phyloP scores from a whole-genome alignment of 805 yeast species.

The Candida awuae region DNA sequence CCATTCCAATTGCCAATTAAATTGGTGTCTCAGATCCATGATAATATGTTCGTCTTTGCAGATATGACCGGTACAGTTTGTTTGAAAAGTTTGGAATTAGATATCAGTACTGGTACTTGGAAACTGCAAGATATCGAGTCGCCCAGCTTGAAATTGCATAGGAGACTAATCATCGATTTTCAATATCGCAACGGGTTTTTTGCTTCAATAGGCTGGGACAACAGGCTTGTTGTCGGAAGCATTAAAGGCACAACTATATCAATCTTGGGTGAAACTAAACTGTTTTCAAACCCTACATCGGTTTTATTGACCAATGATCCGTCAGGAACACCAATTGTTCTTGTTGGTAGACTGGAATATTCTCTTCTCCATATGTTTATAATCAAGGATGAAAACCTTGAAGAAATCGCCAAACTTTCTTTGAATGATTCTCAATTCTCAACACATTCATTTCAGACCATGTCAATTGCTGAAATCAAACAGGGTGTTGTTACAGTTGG shows the following conservation, averaged over 20 bases:
- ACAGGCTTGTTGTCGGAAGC: slow-evolving; percentile 31
- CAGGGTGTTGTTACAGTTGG: slow-evolving; percentile 45
- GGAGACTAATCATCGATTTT: slow-evolving; percentile 23
- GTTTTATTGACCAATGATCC: slow-evolving; percentile 28
- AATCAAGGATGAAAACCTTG: slow-evolving; percentile 16
- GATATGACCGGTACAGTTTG: too few species aligned
- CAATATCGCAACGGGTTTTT: slow-evolving; percentile 28
- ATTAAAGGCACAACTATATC: slow-evolving; percentile 10
- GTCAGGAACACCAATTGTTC: slow-evolving; percentile 30
- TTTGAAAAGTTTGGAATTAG: too few species aligned
- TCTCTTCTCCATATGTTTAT: slow-evolving; percentile 35
- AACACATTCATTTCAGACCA: slow-evolving; percentile 54
- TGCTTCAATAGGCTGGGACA: slow-evolving; percentile 57
- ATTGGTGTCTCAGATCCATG: slow-evolving; percentile 4
- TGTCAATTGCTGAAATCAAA: slow-evolving; percentile 30
- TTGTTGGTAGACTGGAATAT: slow-evolving; percentile 53
- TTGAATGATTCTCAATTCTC: slow-evolving; percentile 69
- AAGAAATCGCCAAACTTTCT: slow-evolving; percentile 41
- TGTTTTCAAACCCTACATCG: slow-evolving; percentile 47
- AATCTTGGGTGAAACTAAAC: slow-evolving; percentile 25
- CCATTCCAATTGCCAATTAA: not conserved
- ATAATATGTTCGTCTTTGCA: too few species aligned
- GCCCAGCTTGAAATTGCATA: slow-evolving; percentile 21
- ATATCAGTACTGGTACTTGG: not conserved
- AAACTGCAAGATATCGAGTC: not conserved